phyloP scores from a whole-genome alignment of 345 rosid species.

The Raphanus raphanistrum region DNA sequence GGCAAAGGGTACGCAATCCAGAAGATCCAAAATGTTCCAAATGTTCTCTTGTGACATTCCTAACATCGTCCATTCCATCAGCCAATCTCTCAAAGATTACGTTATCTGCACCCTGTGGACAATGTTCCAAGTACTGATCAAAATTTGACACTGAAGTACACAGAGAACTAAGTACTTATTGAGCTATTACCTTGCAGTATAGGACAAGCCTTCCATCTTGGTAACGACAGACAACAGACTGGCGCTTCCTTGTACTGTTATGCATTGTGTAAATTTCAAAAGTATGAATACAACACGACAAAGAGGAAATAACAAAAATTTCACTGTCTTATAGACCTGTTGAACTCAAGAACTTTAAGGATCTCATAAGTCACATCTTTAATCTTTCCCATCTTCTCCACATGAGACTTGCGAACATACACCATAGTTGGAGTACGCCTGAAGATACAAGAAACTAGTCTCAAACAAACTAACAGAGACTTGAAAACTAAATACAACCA shows the following conservation, averaged over 20 bases:
- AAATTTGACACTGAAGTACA: slow-evolving; percentile 11
- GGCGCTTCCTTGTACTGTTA: slow-evolving; percentile 93
- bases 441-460: slow-evolving; percentile 35
- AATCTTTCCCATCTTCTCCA: slow-evolving; percentile 84
- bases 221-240: slow-evolving; percentile 95
- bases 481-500: slow-evolving; percentile 17
- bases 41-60: slow-evolving; percentile 71
- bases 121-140: slow-evolving; percentile 41
- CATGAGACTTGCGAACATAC: slow-evolving; percentile 93
- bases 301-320: slow-evolving; percentile 14
- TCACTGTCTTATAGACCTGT: slow-evolving; percentile 53
- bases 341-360: slow-evolving; percentile 94
- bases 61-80: slow-evolving; percentile 59
- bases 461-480: slow-evolving; percentile 23
- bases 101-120: slow-evolving; percentile 90
- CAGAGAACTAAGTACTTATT: slow-evolving; percentile 12
- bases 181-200: slow-evolving; percentile 81
- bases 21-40: slow-evolving; percentile 94
- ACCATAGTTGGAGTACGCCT: slow-evolving; percentile 93
- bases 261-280: slow-evolving; percentile 9
- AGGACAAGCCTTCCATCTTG: slow-evolving; percentile 92
- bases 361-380: slow-evolving; percentile 83
- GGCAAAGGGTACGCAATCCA: slow-evolving; percentile 96
- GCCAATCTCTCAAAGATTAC: slow-evolving; percentile 88
- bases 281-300: slow-evolving; percentile 8